phyloP scores from a whole-genome alignment of 2,329 filamentous ascomycete species.

The Penicillium occitanis region DNA sequence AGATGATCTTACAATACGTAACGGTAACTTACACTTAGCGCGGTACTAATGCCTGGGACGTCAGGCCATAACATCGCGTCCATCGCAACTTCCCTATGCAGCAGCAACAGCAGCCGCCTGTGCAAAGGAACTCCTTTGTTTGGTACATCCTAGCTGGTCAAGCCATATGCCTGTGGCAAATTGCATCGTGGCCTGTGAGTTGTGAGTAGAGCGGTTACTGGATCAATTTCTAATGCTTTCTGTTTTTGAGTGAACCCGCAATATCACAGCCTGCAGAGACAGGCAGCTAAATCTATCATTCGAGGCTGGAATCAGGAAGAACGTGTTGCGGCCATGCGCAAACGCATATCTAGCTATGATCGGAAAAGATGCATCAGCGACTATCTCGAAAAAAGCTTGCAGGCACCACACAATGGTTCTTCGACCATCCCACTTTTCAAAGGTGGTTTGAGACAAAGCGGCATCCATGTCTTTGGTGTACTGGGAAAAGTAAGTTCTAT shows the following conservation, averaged over 20 bases:
- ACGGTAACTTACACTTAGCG: conserved; percentile 12
- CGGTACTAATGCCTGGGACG: not conserved
- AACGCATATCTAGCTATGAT: not conserved
- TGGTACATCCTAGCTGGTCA: not conserved
- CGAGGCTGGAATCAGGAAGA: not conserved
- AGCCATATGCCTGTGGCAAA: not conserved
- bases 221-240: not conserved
- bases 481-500: not conserved
- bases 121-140: not conserved
- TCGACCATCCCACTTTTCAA: not conserved
- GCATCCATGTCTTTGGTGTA: not conserved
- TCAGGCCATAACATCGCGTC: not conserved
- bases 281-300: not conserved
- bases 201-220: not conserved
- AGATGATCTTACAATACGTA: conserved; percentile 2
- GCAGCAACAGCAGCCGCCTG: not conserved
- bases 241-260: not conserved
- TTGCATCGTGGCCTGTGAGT: not conserved
- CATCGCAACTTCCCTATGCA: not conserved
- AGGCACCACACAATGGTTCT: not conserved
- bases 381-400: not conserved
- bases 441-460: not conserved
- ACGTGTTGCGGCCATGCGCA: not conserved
- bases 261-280: not conserved
- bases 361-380: not conserved